phyloP scores from a whole-genome alignment of 1,284 basidiomycete species.

The Fomitiporia mediterranea region DNA sequence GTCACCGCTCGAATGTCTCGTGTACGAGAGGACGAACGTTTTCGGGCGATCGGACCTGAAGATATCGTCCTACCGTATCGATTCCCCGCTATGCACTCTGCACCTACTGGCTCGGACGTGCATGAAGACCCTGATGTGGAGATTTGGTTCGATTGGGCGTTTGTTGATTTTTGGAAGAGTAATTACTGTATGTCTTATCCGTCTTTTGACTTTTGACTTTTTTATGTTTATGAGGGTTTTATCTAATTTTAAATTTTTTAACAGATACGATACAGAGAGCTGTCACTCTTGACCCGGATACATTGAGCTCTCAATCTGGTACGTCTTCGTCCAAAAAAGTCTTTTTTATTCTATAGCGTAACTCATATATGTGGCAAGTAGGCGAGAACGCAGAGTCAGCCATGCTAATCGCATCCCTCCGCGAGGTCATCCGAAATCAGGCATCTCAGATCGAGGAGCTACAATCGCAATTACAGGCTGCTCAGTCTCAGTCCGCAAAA shows the following conservation, averaged over 20 bases:
- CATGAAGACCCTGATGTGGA: constrained; percentile 64
- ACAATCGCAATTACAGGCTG: constrained; percentile 44
- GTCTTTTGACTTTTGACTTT: too few relatives aligned
- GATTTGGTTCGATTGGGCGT: constrained; percentile 97
- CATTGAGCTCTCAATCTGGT: constrained; percentile 55
- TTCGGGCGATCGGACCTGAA: constrained; percentile 87
- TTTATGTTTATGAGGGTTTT: not conserved
- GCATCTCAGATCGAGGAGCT: constrained; percentile 70
- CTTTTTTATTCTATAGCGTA: constrained; percentile 6
- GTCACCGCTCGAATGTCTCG: constrained; percentile 85
- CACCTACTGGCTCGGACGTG: constrained; percentile 30
- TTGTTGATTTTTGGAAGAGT: constrained; percentile 99
- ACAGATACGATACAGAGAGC: constrained; percentile 68
- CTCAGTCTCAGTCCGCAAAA: constrained; percentile 45
- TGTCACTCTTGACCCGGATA: constrained; percentile 59
- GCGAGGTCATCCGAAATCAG: constrained; percentile 77
- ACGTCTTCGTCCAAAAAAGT: constrained; percentile 20
- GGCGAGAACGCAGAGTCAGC: constrained; percentile 73
- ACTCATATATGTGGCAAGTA: constrained; percentile 25
- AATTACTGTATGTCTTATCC: constrained; percentile 73
- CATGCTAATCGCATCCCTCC: constrained; percentile 75
- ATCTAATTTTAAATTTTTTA: too few relatives aligned
- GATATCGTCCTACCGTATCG: constrained; percentile 52
- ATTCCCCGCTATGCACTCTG: constrained; percentile 33
- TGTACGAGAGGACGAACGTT: constrained; percentile 86